These are phyloP conservation scores for Wickerhamomyces bovis DNA, from an alignment of 805 yeast genomes.

Conservation along the genomic window DNA sequence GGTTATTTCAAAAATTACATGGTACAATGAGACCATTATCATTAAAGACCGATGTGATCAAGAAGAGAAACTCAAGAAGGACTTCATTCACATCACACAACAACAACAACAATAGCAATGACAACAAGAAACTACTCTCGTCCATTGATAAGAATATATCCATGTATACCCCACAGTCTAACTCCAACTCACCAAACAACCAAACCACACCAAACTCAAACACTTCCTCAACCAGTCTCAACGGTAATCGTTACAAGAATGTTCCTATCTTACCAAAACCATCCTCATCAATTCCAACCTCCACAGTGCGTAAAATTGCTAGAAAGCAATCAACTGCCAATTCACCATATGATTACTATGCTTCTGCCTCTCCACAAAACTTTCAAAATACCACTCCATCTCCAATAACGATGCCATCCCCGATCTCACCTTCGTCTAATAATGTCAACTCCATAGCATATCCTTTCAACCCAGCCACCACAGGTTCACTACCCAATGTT, in stretches of 20 bases:
- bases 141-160: constrained; percentile 20
- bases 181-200: constrained; percentile 16
- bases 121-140: constrained; percentile 10
- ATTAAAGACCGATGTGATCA: constrained; percentile 85
- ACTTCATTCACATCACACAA: constrained; percentile 14
- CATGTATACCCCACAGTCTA: constrained; percentile 19
- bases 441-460: not conserved
- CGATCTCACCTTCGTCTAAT: constrained; percentile 20
- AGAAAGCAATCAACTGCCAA: constrained; percentile 5
- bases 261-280: constrained; percentile 26
- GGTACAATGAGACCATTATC: constrained; percentile 90
- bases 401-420: constrained; percentile 23
- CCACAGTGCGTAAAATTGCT: constrained; percentile 7
- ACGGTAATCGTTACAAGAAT: constrained; percentile 17
- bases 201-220: constrained; percentile 3
- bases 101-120: constrained; percentile 8
- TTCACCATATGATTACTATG: constrained; percentile 15
- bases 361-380: constrained; percentile 15
- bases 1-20: constrained; percentile 81
- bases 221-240: not conserved
- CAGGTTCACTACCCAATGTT: constrained; percentile 17
- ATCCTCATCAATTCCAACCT: constrained; percentile 7
- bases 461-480: constrained; percentile 2
- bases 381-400: constrained; percentile 14
- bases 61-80: constrained; percentile 50